These are phyloP conservation scores for Quercus glauca DNA, from an alignment of 306 rosid genomes.

Conservation along the genomic window DNA sequence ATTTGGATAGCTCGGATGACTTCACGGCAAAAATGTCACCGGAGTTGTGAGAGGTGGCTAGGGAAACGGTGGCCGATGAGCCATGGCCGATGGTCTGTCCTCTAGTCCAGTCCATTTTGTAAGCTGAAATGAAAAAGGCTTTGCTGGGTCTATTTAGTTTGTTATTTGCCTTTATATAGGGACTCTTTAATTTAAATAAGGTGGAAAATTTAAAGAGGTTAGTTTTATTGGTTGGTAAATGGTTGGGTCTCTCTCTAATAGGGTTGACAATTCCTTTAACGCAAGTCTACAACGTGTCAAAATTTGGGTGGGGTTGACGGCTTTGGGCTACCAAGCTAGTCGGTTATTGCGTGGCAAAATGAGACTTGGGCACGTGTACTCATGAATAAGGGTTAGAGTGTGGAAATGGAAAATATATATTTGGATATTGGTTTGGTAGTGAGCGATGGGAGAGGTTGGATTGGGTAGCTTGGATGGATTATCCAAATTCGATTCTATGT, in stretches of 20 bases:
- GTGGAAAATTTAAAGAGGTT: constrained; percentile 11
- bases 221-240: constrained; percentile 56
- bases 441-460: constrained; percentile 28
- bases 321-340: constrained; percentile 12
- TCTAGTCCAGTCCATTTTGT: constrained; percentile 73
- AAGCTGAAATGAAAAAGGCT: neutral
- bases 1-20: constrained; percentile 53
- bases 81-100: constrained; percentile 71
- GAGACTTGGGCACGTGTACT: constrained; percentile 33
- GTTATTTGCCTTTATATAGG: constrained; percentile 17
- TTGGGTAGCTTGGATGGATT: constrained; percentile 30
- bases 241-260: constrained; percentile 45
- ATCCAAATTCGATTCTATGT: constrained; percentile 34
- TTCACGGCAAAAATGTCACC: constrained; percentile 58
- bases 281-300: constrained; percentile 42
- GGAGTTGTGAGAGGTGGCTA: constrained; percentile 38
- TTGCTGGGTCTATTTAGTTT: constrained; percentile 2
- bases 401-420: neutral
- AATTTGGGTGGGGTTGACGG: constrained; percentile 33
- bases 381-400: constrained; percentile 16
- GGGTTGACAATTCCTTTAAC: constrained; percentile 50
- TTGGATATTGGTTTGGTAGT: constrained; percentile 29
- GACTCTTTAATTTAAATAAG: neutral
- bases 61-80: constrained; percentile 72
- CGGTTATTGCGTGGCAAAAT: constrained; percentile 19